Evolutionary conservation across 2,329 filamentous ascomycete species (phyloP).

Genomic region (Colletotrichum shisoi): DNA sequence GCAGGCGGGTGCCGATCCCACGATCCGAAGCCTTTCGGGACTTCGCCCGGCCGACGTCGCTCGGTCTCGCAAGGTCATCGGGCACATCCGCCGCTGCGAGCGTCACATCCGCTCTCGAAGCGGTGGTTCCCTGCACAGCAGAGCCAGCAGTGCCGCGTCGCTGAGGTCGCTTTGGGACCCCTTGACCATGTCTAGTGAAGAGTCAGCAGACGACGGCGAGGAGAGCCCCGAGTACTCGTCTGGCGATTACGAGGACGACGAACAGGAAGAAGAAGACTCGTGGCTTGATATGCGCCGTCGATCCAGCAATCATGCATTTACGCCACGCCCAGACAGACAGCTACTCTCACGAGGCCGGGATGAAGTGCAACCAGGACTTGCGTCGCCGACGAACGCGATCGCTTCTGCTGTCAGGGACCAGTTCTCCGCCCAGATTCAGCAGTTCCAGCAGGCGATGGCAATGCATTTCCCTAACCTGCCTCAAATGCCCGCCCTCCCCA

Average conservation of each 20-base stretch:
- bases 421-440: conserved; percentile 75
- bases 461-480: conserved; percentile 67
- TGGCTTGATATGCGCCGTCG: conserved; percentile 52
- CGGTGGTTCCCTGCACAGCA: conserved; percentile 65
- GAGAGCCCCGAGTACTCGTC: conserved; percentile 58
- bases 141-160: conserved; percentile 72
- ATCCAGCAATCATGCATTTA: conserved; percentile 42
- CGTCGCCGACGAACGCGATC: conserved; percentile 67
- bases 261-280: conserved; percentile 53
- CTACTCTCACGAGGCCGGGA: conserved; percentile 33
- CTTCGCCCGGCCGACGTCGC: conserved; percentile 76
- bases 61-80: conserved; percentile 68
- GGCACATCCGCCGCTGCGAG: conserved; percentile 68
- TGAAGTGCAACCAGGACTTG: conserved; percentile 46
- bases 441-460: conserved; percentile 76
- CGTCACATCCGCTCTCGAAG: conserved; percentile 73
- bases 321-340: conserved; percentile 39
- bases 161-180: conserved; percentile 73
- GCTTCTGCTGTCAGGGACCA: conserved; percentile 78
- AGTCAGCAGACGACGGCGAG: conserved; percentile 51
- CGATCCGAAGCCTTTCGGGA: conserved; percentile 72
- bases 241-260: conserved; percentile 54
- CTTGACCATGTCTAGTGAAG: conserved; percentile 53
- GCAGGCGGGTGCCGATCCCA: conserved; percentile 75
- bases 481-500: conserved; percentile 61